phyloP scores from a whole-genome alignment of 495 filamentous ascomycete species.

The Penicillium egyptiacum region DNA sequence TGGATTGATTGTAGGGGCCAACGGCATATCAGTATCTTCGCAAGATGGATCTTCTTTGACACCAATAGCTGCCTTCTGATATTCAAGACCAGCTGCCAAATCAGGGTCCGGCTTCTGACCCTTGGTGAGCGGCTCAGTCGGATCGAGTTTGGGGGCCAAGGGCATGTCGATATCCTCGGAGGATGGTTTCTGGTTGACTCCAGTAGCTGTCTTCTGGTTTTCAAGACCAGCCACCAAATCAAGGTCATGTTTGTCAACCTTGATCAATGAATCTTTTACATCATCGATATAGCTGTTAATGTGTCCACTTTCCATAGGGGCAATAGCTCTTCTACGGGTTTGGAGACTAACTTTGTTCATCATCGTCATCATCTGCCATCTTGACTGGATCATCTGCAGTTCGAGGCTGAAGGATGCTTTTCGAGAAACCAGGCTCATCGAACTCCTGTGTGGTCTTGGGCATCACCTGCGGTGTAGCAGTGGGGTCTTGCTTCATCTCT shows the following conservation, averaged over 20 bases:
- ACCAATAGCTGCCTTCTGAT: background rate
- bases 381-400: background rate
- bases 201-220: background rate
- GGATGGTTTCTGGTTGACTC: background rate
- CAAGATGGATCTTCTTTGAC: background rate
- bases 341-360: background rate
- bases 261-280: background rate
- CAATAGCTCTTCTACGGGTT: background rate
- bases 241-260: background rate
- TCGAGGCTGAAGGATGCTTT: background rate
- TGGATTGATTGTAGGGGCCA: background rate
- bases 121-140: background rate
- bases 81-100: background rate
- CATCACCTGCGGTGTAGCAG: background rate
- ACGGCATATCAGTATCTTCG: background rate
- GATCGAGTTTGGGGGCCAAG: background rate
- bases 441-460: background rate
- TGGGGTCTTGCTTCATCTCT: background rate
- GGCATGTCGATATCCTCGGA: background rate
- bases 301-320: no score
- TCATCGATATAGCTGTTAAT: background rate
- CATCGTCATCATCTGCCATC: background rate
- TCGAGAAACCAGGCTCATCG: background rate
- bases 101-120: background rate
- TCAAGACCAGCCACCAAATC: background rate